phyloP scores from a whole-genome alignment of 2,329 filamentous ascomycete genomes.

The Cryphonectria nitschkei region DNA sequence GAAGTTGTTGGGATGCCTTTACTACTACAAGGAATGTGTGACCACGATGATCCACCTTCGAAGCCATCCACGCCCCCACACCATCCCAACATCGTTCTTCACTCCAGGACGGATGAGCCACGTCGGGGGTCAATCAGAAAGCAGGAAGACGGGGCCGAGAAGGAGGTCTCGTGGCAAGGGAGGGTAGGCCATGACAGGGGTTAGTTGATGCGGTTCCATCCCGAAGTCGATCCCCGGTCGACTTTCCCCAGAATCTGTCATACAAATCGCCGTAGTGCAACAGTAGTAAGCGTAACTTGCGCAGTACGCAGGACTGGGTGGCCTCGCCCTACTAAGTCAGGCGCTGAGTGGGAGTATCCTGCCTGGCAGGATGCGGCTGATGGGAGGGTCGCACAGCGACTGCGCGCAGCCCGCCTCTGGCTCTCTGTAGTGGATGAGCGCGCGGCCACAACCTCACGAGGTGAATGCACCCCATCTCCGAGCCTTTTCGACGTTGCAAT shows the following conservation, averaged over 20 bases:
- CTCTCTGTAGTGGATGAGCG: neutral
- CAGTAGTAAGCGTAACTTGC: neutral
- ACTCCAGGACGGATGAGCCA: slow-evolving; percentile 4
- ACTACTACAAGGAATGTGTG: neutral
- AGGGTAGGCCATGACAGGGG: neutral
- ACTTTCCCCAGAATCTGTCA: slow-evolving; percentile 1
- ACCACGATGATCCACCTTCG: slow-evolving; percentile 11
- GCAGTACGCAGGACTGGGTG: neutral
- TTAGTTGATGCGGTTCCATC: neutral
- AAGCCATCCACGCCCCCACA: neutral
- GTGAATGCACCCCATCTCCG: neutral
- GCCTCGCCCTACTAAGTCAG: neutral
- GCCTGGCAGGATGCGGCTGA: neutral
- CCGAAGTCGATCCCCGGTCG: slow-evolving; percentile 13
- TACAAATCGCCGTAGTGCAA: neutral
- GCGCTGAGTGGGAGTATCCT: neutral
- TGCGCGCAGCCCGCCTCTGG: neutral
- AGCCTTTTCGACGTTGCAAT: neutral
- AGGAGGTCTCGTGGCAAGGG: slow-evolving; percentile 2
- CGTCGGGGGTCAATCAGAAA: neutral
- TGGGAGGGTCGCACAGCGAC: neutral
- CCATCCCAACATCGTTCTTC: neutral
- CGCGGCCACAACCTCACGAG: neutral
- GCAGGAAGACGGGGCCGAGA: neutral
- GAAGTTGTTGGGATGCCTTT: slow-evolving; percentile 7